phyloP scores from a whole-genome alignment of 352 stramenopile genomes.

The Pythium chondricola region DNA sequence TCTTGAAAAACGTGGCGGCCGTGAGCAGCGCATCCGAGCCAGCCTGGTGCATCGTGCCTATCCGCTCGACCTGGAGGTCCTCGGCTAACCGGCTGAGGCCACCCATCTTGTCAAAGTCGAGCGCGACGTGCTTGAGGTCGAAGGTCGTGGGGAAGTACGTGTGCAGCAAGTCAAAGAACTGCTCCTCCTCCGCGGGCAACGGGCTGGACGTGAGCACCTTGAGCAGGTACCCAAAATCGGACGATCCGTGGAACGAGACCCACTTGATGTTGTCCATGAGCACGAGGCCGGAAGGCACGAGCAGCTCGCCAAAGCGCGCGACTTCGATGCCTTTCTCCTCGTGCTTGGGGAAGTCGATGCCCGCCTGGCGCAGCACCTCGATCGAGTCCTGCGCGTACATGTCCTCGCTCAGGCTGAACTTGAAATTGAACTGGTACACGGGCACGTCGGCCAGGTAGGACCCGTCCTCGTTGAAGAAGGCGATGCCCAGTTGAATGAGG shows the following conservation, averaged over 20 bases:
- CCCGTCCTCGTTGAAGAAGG: conserved; percentile 95
- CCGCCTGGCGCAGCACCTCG: conserved; percentile 96
- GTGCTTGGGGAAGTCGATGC: conserved; percentile 97
- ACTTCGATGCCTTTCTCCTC: conserved; percentile 96
- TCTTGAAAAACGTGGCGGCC: conserved; percentile 90
- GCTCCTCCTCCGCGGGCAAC: conserved; percentile 84
- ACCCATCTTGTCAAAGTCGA: conserved; percentile 96
- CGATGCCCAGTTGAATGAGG: conserved; percentile 98
- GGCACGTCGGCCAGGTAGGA: conserved; percentile 93
- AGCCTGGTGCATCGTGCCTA: conserved; percentile 99
- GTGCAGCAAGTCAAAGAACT: conserved; percentile 97
- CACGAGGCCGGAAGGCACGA: conserved; percentile 97
- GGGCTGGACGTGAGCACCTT: conserved; percentile 93
- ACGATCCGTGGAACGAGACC: conserved; percentile 98
- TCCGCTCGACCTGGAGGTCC: conserved; percentile 95
- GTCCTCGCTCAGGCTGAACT: conserved; percentile 97
- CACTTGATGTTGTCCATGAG: conserved; percentile 98
- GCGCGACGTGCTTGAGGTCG: conserved; percentile 99
- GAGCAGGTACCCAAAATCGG: conserved; percentile 99
- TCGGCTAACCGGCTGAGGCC: conserved; percentile 95
- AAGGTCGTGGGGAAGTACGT: conserved; percentile 98
- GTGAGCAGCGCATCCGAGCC: conserved; percentile 97
- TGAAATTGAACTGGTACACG: conserved; percentile 99
- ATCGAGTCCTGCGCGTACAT: conserved; percentile 99
- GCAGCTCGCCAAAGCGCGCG: conserved; percentile 94